Conservation (phyloP, 176 grass and related monocot genomes). For the Lolium multiflorum region DNA sequence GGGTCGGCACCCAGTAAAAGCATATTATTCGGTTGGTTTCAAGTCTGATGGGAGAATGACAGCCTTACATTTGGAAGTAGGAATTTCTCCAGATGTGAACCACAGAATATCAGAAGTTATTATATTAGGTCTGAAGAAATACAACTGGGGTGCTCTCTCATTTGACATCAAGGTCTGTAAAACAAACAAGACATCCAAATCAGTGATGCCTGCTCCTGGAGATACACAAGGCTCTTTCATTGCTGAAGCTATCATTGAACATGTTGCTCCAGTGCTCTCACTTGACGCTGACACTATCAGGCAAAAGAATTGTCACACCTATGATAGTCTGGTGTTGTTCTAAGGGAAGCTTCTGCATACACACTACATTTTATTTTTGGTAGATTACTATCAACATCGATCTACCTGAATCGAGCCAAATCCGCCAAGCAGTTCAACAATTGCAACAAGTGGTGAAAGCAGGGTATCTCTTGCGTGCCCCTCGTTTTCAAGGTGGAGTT, state of each 20-base stretch:
- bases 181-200: conserved; percentile 63
- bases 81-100: conserved; percentile 64
- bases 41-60: conserved; percentile 77
- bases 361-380: conserved; percentile 63
- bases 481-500: conserved; percentile 41
- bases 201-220: conserved; percentile 74
- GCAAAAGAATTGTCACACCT: conserved; percentile 66
- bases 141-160: conserved; percentile 72
- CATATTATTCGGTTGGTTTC: conserved; percentile 69
- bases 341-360: conserved; percentile 54
- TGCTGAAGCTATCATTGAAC: conserved; percentile 73
- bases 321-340: conserved; percentile 55
- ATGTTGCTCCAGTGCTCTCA: conserved; percentile 57
- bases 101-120: conserved; percentile 19
- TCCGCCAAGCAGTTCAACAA: conserved; percentile 49
- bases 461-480: conserved; percentile 59
- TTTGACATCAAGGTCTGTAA: conserved; percentile 69
- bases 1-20: conserved; percentile 74
- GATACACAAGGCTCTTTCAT: conserved; percentile 67
- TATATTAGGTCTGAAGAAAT: conserved; percentile 60
- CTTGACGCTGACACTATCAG: conserved; percentile 44
- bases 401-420: conserved; percentile 44
- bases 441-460: conserved; percentile 67
- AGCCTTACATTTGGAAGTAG: conserved; percentile 64
- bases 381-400: conserved; percentile 30